Evolutionary conservation across 2,329 filamentous ascomycete genomes (phyloP).

Genomic region (Neofusicoccum sp.): DNA sequence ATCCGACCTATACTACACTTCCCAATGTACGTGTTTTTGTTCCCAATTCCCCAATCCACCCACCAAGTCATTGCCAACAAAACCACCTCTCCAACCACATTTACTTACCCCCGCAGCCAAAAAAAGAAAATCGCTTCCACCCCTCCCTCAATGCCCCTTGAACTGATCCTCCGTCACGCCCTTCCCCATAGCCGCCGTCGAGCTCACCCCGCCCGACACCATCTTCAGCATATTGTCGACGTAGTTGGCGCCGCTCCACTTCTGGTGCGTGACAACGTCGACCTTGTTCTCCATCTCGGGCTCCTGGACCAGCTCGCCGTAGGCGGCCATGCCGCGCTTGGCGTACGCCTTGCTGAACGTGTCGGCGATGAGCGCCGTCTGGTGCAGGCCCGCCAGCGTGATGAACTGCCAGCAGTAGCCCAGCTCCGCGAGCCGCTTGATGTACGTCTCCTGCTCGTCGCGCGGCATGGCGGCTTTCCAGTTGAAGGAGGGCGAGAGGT

Average conservation of each 20-base stretch:
- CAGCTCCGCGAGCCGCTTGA: conserved; percentile 77
- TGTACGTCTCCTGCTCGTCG: conserved; percentile 94
- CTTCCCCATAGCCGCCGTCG: conserved; percentile 93
- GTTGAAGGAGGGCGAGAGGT: conserved; percentile 98
- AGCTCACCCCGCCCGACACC: conserved; percentile 89
- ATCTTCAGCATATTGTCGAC: conserved; percentile 95
- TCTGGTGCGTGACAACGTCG: conserved; percentile 98
- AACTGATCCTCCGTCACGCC: conserved; percentile 99
- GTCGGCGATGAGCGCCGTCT: conserved; percentile 87
- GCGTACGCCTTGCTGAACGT: conserved; percentile 82
- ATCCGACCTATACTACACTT: neutral
- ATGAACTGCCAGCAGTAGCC: conserved; percentile 99
- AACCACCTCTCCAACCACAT: too few relatives aligned
- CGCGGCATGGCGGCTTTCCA: conserved; percentile 97
- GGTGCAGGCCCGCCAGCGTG: conserved; percentile 95
- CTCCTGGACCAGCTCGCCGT: conserved; percentile 96
- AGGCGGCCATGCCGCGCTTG: conserved; percentile 86
- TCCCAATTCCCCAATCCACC: neutral
- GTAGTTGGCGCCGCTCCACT: conserved; percentile 95
- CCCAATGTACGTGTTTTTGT: neutral
- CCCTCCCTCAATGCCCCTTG: conserved; percentile 45
- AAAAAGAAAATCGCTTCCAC: neutral
- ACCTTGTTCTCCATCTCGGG: conserved; percentile 89
- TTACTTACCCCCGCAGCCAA: neutral
- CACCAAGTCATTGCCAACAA: too few relatives aligned